phyloP scores from a whole-genome alignment of 2,329 filamentous ascomycete genomes.

The Neodidymelliopsis sp. region DNA sequence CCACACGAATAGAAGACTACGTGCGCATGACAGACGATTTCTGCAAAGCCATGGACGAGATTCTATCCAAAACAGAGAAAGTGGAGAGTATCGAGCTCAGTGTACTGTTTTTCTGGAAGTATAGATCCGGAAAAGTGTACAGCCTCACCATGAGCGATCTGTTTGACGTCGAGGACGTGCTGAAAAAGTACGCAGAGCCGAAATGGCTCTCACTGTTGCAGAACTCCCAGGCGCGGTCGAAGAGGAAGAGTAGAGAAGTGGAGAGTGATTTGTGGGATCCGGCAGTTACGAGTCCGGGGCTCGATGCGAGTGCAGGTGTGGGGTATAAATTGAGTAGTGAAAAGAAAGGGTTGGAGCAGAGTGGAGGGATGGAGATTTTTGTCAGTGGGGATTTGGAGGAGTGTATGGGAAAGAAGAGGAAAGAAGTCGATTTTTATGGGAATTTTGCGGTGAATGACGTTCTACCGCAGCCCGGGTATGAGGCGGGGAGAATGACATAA shows the following conservation, averaged over 20 bases:
- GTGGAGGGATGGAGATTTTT: slow-evolving; percentile 48
- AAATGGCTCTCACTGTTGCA: slow-evolving; percentile 39
- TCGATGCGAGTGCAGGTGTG: slow-evolving; percentile 37
- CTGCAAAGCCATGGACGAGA: slow-evolving; percentile 41
- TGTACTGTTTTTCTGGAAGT: slow-evolving; percentile 47
- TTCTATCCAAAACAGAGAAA: slow-evolving; percentile 31
- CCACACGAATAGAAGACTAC: slow-evolving; percentile 35
- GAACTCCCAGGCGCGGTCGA: not conserved
- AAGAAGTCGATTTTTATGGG: slow-evolving; percentile 46
- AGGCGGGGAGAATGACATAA: slow-evolving; percentile 42
- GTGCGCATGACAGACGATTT: slow-evolving; percentile 42
- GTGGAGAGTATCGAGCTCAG: slow-evolving; percentile 43
- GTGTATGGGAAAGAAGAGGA: slow-evolving; percentile 38
- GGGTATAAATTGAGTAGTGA: slow-evolving; percentile 46
- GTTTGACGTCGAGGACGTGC: slow-evolving; percentile 46
- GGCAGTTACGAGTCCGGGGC: slow-evolving; percentile 9
- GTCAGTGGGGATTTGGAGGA: slow-evolving; percentile 42
- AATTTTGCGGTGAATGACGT: slow-evolving; percentile 46
- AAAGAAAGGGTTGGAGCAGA: slow-evolving; percentile 43
- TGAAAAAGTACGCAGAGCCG: slow-evolving; percentile 43
- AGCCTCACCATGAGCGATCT: slow-evolving; percentile 46
- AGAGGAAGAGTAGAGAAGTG: not conserved
- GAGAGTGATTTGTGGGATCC: slow-evolving; percentile 18
- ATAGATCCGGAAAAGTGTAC: slow-evolving; percentile 42
- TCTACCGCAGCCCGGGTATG: slow-evolving; percentile 42